Evolutionary conservation across 2,329 filamentous ascomycete genomes (phyloP).

Genomic region (Ophiostoma populinum): DNA sequence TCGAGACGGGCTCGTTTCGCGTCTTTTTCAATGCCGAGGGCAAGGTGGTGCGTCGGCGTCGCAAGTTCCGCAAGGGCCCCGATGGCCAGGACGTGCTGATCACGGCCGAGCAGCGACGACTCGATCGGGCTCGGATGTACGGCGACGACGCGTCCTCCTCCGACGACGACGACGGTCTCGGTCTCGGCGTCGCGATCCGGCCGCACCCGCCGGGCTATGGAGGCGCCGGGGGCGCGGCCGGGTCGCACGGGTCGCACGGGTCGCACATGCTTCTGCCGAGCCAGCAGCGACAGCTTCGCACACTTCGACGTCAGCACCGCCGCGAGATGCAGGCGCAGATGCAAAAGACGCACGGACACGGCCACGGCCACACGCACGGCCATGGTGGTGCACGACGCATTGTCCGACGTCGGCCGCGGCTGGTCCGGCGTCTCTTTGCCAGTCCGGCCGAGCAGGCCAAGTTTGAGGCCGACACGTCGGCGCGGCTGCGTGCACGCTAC

Average conservation of each 20-base stretch:
- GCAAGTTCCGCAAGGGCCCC: slow-evolving; percentile 9
- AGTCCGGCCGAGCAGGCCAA: slow-evolving; percentile 13
- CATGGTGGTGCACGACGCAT: no score
- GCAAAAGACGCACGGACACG: no score
- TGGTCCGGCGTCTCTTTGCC: slow-evolving; percentile 11
- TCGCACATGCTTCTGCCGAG: not conserved
- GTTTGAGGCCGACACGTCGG: slow-evolving; percentile 15
- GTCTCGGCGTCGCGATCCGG: not conserved
- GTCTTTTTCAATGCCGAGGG: slow-evolving; percentile 11
- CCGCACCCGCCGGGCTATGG: not conserved
- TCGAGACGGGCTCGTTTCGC: slow-evolving; percentile 11
- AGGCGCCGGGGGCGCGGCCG: no score
- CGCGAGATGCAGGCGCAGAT: not conserved
- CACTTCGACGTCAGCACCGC: slow-evolving; percentile 1
- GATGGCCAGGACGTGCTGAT: slow-evolving; percentile 1
- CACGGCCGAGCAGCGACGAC: slow-evolving; percentile 15
- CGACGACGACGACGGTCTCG: slow-evolving; percentile 5
- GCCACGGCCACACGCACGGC: no score
- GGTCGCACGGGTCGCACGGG: no score
- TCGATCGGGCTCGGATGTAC: not conserved
- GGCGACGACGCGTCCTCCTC: no score
- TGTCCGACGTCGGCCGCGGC: slow-evolving; percentile 7
- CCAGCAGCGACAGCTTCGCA: not conserved
- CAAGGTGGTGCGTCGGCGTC: slow-evolving; percentile 10
- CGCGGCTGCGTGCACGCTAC: slow-evolving; percentile 21